Base-by-base conservation (phyloP, 31 red algal species). In the Odonthalia washingtoniensis region DNA sequence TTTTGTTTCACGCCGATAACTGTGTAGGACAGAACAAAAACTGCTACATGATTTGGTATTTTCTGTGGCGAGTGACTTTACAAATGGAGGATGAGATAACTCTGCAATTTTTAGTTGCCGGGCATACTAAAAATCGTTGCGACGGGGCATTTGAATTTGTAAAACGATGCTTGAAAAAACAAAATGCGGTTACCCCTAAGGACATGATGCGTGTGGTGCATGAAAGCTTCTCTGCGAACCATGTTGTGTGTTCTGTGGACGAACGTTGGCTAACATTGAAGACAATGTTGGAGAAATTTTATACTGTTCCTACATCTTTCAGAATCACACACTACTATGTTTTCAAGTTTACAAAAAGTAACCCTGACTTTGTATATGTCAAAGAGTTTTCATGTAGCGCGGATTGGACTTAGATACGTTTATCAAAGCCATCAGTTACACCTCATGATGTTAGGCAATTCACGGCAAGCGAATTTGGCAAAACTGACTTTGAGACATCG, bases 201-300 rank as follows among this genome's bases (percentile, higher is more conserved):
- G 65, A 84, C 33, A 84, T 84, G 81, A 84, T 84, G 81, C 28
- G 57, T 26, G 36, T 84, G 26, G 24, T 84, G 12, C 37, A 69
- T 24, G 65, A 72, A 72, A 70, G 81, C 52, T 40, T 40, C 26
- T 35, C 33, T 3, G 70, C 40, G 18, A 70, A 46, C 0, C n/a
- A 44, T 33, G 64, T 43, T 43, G 44, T 64, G 24, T 46, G 65
- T 68, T 3, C 33, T 70, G 28, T 38, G 21, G 30, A 38, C 35
- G 24, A n/a, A n/a, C n/a, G n/a, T n/a, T n/a, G n/a, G n/a, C n/a
- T n/a, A n/a, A n/a, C n/a, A n/a, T n/a, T n/a, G n/a, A n/a, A n/a
- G n/a, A n/a, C n/a, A n/a, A n/a, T n/a, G n/a, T n/a, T n/a, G n/a
- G n/a, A n/a, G n/a, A n/a, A n/a, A n/a, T n/a, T n/a, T n/a, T n/a